Percentiles rank a stretch among this genome's conserved stretches.
phyloP scores from a whole-genome alignment of 805 yeast genomes.

The Saturnispora bothae region DNA sequence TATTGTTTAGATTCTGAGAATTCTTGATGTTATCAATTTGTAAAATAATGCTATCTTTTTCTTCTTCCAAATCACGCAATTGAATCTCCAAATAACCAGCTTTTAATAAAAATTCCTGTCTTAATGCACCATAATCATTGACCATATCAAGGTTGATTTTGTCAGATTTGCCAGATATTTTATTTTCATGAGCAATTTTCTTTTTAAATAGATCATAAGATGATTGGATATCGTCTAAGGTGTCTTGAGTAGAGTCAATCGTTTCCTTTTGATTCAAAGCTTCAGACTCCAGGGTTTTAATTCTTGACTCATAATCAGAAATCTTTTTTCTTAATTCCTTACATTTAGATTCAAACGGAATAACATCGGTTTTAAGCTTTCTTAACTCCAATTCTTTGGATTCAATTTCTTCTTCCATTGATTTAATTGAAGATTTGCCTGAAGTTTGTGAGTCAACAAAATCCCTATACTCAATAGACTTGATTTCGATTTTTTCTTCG shows the following conservation, averaged over 20 bases:
- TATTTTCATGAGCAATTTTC: conserved; percentile 9
- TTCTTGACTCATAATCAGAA: conserved; percentile 34
- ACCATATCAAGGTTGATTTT: conserved; percentile 33
- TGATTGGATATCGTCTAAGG: conserved; percentile 30
- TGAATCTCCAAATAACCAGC: conserved; percentile 52
- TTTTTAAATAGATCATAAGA: conserved; percentile 17
- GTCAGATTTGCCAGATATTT: neutral
- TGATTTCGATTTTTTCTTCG: conserved; percentile 13
- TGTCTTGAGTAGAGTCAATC: conserved; percentile 33
- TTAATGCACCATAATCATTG: conserved; percentile 45
- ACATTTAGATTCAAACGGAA: conserved; percentile 54
- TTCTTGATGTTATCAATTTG: conserved; percentile 30
- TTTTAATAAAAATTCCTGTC: conserved; percentile 43
- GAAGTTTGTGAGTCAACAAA: conserved; percentile 35
- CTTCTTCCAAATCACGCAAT: conserved; percentile 35
- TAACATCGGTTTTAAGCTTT: conserved; percentile 26
- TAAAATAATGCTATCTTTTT: conserved; percentile 21
- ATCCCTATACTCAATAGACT: conserved; percentile 23
- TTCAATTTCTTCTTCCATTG: conserved; percentile 36
- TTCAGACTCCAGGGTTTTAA: conserved; percentile 42
- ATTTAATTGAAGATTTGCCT: conserved; percentile 32
- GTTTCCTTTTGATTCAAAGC: conserved; percentile 37
- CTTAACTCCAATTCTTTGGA: conserved; percentile 23
- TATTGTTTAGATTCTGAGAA: conserved; percentile 27
- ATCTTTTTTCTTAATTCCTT: conserved; percentile 38